A percentile compares a stretch with the other conserved stretches of the same genome.
These are phyloP conservation scores for Hevea brasiliensis DNA, from an alignment of 345 rosid genomes.

Conservation along the genomic window DNA sequence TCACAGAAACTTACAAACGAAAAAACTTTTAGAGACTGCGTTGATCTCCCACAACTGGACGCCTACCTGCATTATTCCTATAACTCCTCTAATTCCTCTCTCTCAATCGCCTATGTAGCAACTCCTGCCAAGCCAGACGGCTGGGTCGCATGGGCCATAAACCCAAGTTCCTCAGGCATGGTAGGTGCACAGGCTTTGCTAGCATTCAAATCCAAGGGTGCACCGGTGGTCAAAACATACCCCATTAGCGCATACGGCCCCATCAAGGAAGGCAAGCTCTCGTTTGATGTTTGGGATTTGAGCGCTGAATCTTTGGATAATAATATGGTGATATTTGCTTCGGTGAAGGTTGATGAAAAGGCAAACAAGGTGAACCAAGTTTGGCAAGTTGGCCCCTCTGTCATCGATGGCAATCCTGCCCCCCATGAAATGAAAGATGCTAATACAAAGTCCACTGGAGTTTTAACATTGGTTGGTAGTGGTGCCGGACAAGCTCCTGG, in stretches of 20 bases:
- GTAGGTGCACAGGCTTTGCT: neutral
- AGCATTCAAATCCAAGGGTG: neutral
- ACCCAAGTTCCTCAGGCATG: conserved; percentile 4
- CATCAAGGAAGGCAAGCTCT: neutral
- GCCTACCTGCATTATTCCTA: neutral
- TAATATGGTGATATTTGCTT: neutral
- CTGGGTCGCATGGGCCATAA: conserved; percentile 6
- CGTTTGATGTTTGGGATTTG: conserved; percentile 1
- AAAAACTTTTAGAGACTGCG: neutral
- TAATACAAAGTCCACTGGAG: neutral
- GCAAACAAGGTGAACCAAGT: neutral
- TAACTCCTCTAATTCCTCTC: neutral
- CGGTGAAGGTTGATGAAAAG: neutral
- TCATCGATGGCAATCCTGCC: neutral
- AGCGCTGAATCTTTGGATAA: neutral
- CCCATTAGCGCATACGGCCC: neutral
- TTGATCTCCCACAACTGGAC: neutral
- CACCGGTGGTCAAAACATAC: neutral
- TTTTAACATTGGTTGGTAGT: conserved; percentile 1
- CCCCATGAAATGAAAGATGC: neutral
- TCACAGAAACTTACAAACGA: neutral
- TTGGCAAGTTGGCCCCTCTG: conserved; percentile 1
- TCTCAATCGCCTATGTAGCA: neutral
- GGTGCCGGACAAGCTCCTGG: too few species aligned
- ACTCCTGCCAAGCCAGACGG: neutral